phyloP scores from a whole-genome alignment of 2,329 filamentous ascomycete species.

The Chrysoporthe austroafricana region DNA sequence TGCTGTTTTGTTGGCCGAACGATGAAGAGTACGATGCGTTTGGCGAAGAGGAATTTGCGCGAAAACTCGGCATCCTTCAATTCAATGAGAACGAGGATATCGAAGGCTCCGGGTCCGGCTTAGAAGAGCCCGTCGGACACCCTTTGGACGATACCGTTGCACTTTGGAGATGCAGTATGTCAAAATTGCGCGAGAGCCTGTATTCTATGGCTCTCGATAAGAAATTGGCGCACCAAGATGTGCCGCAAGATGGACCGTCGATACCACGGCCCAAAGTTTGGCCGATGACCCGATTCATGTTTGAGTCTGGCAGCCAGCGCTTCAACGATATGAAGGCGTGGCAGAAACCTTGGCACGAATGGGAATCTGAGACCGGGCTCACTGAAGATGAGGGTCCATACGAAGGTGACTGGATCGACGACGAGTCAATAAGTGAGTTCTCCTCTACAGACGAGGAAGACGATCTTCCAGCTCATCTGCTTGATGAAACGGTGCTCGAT shows the following conservation, averaged over 20 bases:
- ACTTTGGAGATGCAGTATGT: background rate
- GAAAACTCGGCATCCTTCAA: background rate
- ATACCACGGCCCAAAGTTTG: constrained; percentile 31
- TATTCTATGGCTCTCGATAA: no score
- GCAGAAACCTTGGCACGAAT: constrained; percentile 10
- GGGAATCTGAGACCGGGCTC: constrained; percentile 26
- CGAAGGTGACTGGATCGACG: constrained; percentile 46
- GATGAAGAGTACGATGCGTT: constrained; percentile 36
- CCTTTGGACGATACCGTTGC: no score
- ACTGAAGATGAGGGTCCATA: constrained; percentile 40
- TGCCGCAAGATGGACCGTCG: background rate
- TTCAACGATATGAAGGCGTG: constrained; percentile 27
- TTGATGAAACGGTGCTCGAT: constrained; percentile 10
- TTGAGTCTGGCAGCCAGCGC: constrained; percentile 14
- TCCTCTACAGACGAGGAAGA: constrained; percentile 31
- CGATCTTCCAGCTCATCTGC: constrained; percentile 26
- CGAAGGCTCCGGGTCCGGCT: background rate
- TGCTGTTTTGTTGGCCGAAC: constrained; percentile 42
- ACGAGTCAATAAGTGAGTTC: constrained; percentile 37
- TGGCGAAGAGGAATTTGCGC: constrained; percentile 34
- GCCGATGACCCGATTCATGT: constrained; percentile 40
- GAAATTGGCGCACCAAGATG: no score
- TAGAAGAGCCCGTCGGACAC: background rate
- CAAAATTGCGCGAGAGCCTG: background rate
- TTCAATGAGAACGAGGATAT: background rate